phyloP scores from a whole-genome alignment of 2,329 filamentous ascomycete species.

The Rutstroemia sp. region DNA sequence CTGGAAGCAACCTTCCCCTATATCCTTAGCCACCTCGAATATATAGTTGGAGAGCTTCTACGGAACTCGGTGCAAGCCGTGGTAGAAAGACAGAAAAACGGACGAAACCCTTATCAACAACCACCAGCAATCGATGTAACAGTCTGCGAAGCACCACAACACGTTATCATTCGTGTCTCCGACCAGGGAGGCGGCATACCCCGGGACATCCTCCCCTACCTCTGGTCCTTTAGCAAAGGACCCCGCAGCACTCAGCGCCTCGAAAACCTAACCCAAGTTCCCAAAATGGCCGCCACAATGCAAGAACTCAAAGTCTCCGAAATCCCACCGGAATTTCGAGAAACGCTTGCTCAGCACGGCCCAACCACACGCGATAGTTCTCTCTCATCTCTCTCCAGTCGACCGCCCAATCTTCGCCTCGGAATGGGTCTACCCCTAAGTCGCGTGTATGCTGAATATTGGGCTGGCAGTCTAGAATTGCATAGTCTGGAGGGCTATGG shows the following conservation, averaged over 20 bases:
- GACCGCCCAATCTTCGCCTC: constrained; percentile 78
- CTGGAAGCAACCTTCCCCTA: constrained; percentile 89
- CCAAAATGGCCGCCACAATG: constrained; percentile 86
- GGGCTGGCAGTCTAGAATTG: constrained; percentile 85
- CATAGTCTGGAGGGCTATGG: constrained; percentile 95
- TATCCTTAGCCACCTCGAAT: constrained; percentile 91
- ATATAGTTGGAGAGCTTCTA: constrained; percentile 91
- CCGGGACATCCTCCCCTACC: constrained; percentile 72
- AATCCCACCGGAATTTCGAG: not conserved
- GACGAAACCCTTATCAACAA: constrained; percentile 16
- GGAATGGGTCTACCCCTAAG: constrained; percentile 94
- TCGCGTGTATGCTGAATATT: constrained; percentile 93
- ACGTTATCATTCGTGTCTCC: constrained; percentile 93
- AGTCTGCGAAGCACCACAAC: constrained; percentile 87
- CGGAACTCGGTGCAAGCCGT: constrained; percentile 92
- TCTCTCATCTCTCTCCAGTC: constrained; percentile 69
- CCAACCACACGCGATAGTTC: constrained; percentile 38
- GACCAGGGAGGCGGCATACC: constrained; percentile 92
- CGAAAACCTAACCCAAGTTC: constrained; percentile 80
- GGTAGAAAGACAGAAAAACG: constrained; percentile 60
- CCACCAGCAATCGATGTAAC: constrained; percentile 88
- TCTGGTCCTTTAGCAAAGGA: constrained; percentile 97
- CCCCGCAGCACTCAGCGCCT: constrained; percentile 70
- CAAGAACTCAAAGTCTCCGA: constrained; percentile 65
- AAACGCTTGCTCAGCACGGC: constrained; percentile 1